Evolutionary conservation across 179 eudicot genomes (phyloP).

Genomic region (Corrigiola litoralis): DNA sequence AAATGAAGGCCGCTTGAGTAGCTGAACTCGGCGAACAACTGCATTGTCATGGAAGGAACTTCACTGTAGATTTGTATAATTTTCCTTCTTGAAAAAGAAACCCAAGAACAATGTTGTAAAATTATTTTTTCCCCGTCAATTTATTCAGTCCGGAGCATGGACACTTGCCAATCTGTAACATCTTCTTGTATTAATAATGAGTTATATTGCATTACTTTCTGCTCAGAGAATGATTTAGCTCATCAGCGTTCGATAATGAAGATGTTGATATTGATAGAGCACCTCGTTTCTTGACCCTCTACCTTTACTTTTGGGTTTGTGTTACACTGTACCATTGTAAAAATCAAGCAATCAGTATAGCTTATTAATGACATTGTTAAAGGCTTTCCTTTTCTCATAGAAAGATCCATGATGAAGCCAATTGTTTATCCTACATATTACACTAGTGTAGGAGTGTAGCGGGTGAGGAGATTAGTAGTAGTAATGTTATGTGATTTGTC

Average conservation of each 20-base stretch:
- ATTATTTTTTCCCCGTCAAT: slow-evolving; percentile 14
- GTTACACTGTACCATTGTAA: too few relatives aligned
- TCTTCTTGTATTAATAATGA: slow-evolving; percentile 25
- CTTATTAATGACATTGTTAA: too few relatives aligned
- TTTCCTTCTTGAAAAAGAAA: slow-evolving; percentile 23
- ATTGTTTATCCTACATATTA: too few relatives aligned
- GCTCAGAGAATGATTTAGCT: background rate
- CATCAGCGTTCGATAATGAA: background rate
- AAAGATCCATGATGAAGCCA: too few relatives aligned
- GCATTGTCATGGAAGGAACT: slow-evolving; percentile 26
- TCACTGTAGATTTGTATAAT: slow-evolving; percentile 37
- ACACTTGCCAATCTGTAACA: slow-evolving; percentile 20
- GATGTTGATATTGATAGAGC: too few relatives aligned
- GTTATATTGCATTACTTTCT: slow-evolving; percentile 13
- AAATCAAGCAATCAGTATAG: too few relatives aligned
- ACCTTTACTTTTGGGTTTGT: too few relatives aligned
- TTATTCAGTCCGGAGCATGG: slow-evolving; percentile 22
- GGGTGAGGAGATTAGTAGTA: too few relatives aligned
- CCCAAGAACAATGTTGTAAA: slow-evolving; percentile 24
- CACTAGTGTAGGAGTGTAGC: too few relatives aligned
- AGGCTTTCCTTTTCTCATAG: too few relatives aligned
- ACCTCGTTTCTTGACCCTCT: too few relatives aligned
- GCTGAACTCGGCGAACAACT: background rate
- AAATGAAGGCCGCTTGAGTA: slow-evolving; percentile 56
- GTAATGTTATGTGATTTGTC: too few relatives aligned